phyloP scores from a whole-genome alignment of 352 stramenopile genomes.

The Phytophthora crassamura region DNA sequence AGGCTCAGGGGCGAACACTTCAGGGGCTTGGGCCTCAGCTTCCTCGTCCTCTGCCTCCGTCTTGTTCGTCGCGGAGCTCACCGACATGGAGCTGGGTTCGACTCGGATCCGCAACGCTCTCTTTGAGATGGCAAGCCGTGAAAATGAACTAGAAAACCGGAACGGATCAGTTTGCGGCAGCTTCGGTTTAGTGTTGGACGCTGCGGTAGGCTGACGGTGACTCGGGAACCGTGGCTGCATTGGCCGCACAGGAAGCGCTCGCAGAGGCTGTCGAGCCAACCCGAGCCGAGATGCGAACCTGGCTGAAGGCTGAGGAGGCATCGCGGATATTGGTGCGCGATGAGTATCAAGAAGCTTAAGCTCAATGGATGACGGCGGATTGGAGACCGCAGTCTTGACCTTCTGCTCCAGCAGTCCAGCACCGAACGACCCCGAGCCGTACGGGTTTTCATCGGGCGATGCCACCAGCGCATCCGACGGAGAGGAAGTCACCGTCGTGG shows the following conservation, averaged over 20 bases:
- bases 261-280: slow-evolving; percentile 25
- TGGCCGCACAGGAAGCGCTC: slow-evolving; percentile 8
- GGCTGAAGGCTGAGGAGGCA: slow-evolving; percentile 17
- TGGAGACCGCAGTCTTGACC: slow-evolving; percentile 51
- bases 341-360: slow-evolving; percentile 17
- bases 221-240: slow-evolving; percentile 13
- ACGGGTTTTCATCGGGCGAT: slow-evolving; percentile 58
- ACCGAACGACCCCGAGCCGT: slow-evolving; percentile 64
- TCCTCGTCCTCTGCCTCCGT: background rate
- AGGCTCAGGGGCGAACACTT: background rate
- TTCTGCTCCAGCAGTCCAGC: slow-evolving; percentile 61
- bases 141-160: slow-evolving; percentile 31
- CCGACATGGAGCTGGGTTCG: background rate
- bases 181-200: background rate
- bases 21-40: background rate
- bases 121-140: slow-evolving; percentile 25
- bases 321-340: background rate
- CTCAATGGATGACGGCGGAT: slow-evolving; percentile 8
- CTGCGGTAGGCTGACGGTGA: background rate
- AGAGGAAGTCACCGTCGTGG: too few relatives aligned
- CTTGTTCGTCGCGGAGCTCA: background rate
- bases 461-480: slow-evolving; percentile 42
- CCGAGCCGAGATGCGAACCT: slow-evolving; percentile 25
- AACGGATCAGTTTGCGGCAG: slow-evolving; percentile 16
- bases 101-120: slow-evolving; percentile 10